Conservation (phyloP, 495 filamentous ascomycete species). For the Xylaria venustula region DNA sequence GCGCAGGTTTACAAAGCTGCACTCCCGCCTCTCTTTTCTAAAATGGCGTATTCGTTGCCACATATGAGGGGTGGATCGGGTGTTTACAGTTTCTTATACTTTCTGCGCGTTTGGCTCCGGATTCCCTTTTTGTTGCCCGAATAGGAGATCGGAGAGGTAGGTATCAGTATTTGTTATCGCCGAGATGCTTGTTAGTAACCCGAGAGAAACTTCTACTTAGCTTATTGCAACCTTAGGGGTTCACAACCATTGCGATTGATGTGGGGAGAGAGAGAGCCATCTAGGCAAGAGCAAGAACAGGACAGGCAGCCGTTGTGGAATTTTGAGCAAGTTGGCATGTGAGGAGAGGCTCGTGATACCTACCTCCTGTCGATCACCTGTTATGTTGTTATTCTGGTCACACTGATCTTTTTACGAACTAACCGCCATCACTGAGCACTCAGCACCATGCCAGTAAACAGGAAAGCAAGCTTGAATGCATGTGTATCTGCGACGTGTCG, state of each 20-base stretch:
- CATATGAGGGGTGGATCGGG: neutral
- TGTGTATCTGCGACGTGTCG: neutral
- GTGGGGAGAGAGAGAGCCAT: too few relatives aligned
- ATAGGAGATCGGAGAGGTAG: neutral
- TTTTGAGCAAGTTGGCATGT: neutral
- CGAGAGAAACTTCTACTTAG: neutral
- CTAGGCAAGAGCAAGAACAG: too few relatives aligned
- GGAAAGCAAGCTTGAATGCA: neutral
- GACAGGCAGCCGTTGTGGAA: neutral
- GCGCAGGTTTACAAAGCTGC: neutral
- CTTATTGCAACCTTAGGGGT: too few relatives aligned
- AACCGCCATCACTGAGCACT: too few relatives aligned
- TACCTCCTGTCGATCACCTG: constrained; percentile 7
- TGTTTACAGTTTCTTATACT: neutral
- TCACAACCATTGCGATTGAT: too few relatives aligned
- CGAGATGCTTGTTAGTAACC: neutral
- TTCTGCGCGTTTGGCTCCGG: neutral
- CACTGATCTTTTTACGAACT: neutral
- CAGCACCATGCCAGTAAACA: too few relatives aligned
- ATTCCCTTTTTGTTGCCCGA: neutral
- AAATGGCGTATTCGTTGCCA: neutral
- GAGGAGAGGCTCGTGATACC: constrained; percentile 4
- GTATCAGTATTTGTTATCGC: neutral
- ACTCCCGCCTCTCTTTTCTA: neutral
- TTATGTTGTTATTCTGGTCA: constrained; percentile 1